Evolutionary conservation across 2,329 filamentous ascomycete species (phyloP).

Genomic region (Uncinocarpus reesii): DNA sequence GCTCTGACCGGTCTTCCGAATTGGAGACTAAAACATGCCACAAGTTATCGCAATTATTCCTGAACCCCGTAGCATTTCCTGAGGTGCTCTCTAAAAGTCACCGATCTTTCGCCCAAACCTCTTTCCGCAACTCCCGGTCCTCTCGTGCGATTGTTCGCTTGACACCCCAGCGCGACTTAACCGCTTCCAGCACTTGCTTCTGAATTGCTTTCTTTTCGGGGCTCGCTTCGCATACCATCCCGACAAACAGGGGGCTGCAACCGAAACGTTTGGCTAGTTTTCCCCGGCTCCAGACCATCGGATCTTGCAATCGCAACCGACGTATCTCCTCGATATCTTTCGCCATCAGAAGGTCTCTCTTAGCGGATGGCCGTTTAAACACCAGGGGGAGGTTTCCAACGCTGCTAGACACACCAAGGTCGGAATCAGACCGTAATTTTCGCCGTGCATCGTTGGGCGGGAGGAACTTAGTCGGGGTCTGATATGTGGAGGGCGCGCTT

Average conservation of each 20-base stretch:
- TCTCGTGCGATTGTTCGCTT: slow-evolving; percentile 51
- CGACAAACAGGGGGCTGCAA: slow-evolving; percentile 53
- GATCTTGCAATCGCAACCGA: slow-evolving; percentile 44
- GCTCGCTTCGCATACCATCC: slow-evolving; percentile 47
- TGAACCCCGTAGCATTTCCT: background rate
- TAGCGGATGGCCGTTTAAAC: slow-evolving; percentile 43
- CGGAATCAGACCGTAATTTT: slow-evolving; percentile 34
- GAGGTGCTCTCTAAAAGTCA: slow-evolving; percentile 21
- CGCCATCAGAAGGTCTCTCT: slow-evolving; percentile 52
- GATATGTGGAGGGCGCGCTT: slow-evolving; percentile 51
- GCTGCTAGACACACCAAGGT: slow-evolving; percentile 19
- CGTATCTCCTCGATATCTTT: slow-evolving; percentile 52
- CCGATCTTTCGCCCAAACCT: slow-evolving; percentile 50
- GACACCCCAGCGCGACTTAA: slow-evolving; percentile 51
- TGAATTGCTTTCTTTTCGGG: slow-evolving; percentile 41
- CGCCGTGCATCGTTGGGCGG: slow-evolving; percentile 48
- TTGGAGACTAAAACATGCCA: background rate
- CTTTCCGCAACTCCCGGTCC: slow-evolving; percentile 50
- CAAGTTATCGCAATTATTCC: background rate
- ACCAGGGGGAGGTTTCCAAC: slow-evolving; percentile 37
- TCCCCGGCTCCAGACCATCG: slow-evolving; percentile 49
- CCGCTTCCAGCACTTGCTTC: slow-evolving; percentile 40
- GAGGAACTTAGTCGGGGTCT: slow-evolving; percentile 56
- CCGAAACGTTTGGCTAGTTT: slow-evolving; percentile 53
- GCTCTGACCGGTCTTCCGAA: too few relatives aligned